Evolutionary conservation across 2,329 filamentous ascomycete species (phyloP).

Genomic region (Ilyonectria destructans): DNA sequence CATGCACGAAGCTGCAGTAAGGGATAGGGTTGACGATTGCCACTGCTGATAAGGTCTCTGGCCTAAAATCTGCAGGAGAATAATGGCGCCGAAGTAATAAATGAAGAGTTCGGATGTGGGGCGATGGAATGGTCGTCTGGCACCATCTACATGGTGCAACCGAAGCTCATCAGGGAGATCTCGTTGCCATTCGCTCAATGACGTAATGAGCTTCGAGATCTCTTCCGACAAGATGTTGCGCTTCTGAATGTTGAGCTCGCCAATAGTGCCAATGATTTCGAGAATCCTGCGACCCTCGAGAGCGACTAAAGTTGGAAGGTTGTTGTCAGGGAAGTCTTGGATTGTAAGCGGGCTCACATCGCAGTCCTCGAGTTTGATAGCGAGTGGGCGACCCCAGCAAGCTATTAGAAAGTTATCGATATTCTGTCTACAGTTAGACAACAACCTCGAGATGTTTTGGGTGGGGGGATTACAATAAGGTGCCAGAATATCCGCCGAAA

Average conservation of each 20-base stretch:
- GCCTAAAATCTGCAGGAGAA: slow-evolving; percentile 14
- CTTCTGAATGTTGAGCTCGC: slow-evolving; percentile 11
- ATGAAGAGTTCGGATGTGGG: slow-evolving; percentile 10
- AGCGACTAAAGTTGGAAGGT: background rate
- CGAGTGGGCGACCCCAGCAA: slow-evolving; percentile 25
- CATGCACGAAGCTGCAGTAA: slow-evolving; percentile 18
- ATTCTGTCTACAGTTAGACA: slow-evolving; percentile 1
- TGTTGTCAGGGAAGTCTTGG: background rate
- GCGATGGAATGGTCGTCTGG: slow-evolving; percentile 5
- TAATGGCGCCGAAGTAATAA: slow-evolving; percentile 19
- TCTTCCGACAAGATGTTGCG: background rate
- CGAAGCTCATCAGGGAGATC: slow-evolving; percentile 9
- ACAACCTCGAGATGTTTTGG: background rate
- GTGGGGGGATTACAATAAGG: slow-evolving; percentile 2
- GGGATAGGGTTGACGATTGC: background rate
- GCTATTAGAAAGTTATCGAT: slow-evolving; percentile 11
- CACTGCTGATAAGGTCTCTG: background rate
- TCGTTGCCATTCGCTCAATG: slow-evolving; percentile 15
- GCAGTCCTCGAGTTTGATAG: slow-evolving; percentile 8
- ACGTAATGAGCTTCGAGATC: background rate
- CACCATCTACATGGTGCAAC: background rate
- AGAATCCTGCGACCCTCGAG: background rate
- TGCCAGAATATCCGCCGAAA: slow-evolving; percentile 25
- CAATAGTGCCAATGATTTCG: slow-evolving; percentile 1
- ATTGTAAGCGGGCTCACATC: background rate